Percentiles rank a stretch among this genome's conserved stretches.
phyloP scores from a whole-genome alignment of 2,329 filamentous ascomycete genomes.

The Trichoderma endophyticum region DNA sequence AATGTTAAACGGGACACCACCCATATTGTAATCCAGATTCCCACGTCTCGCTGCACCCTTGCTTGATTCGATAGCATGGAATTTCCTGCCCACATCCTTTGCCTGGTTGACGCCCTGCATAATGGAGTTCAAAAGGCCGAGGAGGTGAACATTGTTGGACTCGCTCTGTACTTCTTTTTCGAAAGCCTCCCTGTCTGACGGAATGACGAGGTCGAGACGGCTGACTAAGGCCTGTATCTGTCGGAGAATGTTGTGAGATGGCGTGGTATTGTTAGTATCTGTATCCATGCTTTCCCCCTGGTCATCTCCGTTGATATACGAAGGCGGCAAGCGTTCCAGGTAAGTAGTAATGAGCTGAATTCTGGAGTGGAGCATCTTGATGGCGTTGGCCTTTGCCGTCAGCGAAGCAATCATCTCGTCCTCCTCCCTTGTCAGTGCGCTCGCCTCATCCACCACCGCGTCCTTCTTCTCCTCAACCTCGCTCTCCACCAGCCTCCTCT shows the following conservation, averaged over 20 bases:
- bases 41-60: conserved; percentile 26
- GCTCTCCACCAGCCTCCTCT: conserved; percentile 42
- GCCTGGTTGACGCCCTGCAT: conserved; percentile 69
- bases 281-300: conserved; percentile 34
- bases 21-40: conserved; percentile 23
- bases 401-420: conserved; percentile 64
- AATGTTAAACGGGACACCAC: conserved; percentile 25
- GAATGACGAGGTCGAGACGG: conserved; percentile 76
- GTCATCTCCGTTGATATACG: conserved; percentile 54
- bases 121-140: conserved; percentile 71
- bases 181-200: conserved; percentile 64
- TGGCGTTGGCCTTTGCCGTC: conserved; percentile 84
- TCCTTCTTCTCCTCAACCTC: conserved; percentile 27
- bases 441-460: conserved; percentile 37
- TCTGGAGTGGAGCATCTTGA: conserved; percentile 84
- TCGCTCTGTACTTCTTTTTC: conserved; percentile 70
- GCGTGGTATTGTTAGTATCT: conserved; percentile 40
- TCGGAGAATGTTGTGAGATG: conserved; percentile 73
- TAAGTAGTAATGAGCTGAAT: conserved; percentile 73
- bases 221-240: conserved; percentile 83
- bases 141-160: conserved; percentile 77
- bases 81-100: conserved; percentile 74
- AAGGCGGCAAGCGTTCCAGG: conserved; percentile 67
- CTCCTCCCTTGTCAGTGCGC: conserved; percentile 54
- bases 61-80: conserved; percentile 52